Percentiles rank a stretch among this genome's conserved stretches.
phyloP scores from a whole-genome alignment of 208 protist species.

The Crithidia sp. region DNA sequence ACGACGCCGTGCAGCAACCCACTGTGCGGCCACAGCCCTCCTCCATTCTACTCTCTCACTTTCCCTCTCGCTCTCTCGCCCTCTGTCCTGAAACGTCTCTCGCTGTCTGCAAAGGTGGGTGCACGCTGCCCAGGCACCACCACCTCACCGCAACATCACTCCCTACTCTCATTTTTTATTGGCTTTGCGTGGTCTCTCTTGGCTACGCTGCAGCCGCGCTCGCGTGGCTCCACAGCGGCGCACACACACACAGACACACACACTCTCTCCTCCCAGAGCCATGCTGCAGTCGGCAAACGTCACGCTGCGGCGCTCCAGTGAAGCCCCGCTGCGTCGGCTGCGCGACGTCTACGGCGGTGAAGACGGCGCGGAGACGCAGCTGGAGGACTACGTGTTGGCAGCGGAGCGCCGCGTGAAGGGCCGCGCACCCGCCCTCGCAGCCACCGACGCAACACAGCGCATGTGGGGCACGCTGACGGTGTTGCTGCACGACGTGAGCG shows the following conservation, averaged over 20 bases:
- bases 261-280: no score
- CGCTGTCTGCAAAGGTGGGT: no score
- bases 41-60: no score
- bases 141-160: no score
- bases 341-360: constrained; percentile 28
- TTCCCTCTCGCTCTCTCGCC: no score
- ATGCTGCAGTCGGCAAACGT: constrained; percentile 23
- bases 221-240: no score
- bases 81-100: no score
- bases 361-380: constrained; percentile 18
- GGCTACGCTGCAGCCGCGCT: not conserved
- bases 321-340: constrained; percentile 32
- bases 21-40: no score
- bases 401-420: constrained; percentile 26
- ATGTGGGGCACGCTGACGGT: constrained; percentile 17
- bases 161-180: not conserved
- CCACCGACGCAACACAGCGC: not conserved
- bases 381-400: constrained; percentile 28
- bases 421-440: not conserved
- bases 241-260: no score
- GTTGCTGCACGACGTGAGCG: constrained; percentile 32
- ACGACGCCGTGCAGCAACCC: no score
- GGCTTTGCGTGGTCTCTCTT: not conserved
- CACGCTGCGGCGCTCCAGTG: constrained; percentile 20
- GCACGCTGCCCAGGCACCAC: no score